Base-by-base conservation (phyloP, 2,329 filamentous ascomycete species). In the Alternaria sp. region DNA sequence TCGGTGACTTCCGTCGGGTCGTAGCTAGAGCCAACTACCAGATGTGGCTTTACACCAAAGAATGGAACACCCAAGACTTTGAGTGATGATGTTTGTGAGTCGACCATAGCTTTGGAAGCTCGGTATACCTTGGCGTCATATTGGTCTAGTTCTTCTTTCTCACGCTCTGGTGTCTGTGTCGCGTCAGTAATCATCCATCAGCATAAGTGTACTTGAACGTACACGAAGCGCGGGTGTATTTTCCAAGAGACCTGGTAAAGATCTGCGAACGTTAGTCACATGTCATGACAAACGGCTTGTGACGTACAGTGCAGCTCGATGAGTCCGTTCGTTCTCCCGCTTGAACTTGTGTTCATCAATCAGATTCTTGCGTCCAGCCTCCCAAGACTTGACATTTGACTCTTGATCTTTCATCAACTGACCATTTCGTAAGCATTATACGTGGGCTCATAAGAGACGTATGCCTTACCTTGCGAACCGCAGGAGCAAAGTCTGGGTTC, bases 101-200 rank as follows among this genome's bases (percentile, higher is more conserved):
- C 81, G 0, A 86, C 83, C 89, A 92, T 90, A 11, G 86, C 81
- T 44, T 79, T 78, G 55, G 86, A 85, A 3, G 88, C 88, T 58
- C 81, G 83, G 69, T 90, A 87, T 15, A 91, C 87, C 72, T 91
- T 91, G 56, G 79, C 78, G 67, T 91, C 88, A 72, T 88, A 91
- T 20, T 81, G 81, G 28, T 80, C 74, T 8, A 91, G 78, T 74
- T 91, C 89, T 51, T 83, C 80, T 33, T 83, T 76, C 50, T 88
- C 80, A 51, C 85, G 82, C 65, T 85, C 79, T 8, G 77, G 76
- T 26, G 82, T 83, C 80, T 84, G 25, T 6, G 18, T 7, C n/a
- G 21, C 26, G 12, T 66, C 44, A 68, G 64, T 51, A 5, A 33
- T 12, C 6, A 28, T 6, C 1, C 7, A 14, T 18, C 11, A 7